Conservation (phyloP, 2,329 filamentous ascomycete species). For the Microcyclosporella mali region DNA sequence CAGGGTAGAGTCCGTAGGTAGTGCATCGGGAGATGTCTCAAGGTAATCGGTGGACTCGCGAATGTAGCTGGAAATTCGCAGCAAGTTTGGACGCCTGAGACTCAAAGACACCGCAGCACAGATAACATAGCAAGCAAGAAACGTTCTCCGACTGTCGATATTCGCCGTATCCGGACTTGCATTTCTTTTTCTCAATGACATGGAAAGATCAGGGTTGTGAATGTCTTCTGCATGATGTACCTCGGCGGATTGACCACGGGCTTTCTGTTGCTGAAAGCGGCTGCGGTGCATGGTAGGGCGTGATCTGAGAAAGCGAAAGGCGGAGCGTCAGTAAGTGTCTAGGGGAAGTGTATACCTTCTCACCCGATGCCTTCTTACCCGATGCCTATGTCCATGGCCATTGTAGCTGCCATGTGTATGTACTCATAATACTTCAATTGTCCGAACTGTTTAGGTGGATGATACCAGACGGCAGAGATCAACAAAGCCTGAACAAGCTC, state of each 20-base stretch:
- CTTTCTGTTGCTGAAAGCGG: background rate
- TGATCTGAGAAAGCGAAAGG: too few relatives aligned
- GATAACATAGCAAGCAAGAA: slow-evolving; percentile 56
- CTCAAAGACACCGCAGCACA: slow-evolving; percentile 56
- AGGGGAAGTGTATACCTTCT: too few relatives aligned
- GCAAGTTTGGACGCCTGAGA: slow-evolving; percentile 54
- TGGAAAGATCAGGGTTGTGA: slow-evolving; percentile 23
- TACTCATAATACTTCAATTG: slow-evolving; percentile 47
- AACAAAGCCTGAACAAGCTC: slow-evolving; percentile 48
- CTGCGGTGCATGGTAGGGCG: slow-evolving; percentile 3
- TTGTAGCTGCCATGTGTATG: slow-evolving; percentile 47
- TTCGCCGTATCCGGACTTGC: slow-evolving; percentile 45
- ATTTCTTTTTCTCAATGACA: slow-evolving; percentile 16
- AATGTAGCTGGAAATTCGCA: slow-evolving; percentile 57
- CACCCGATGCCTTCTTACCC: too few relatives aligned
- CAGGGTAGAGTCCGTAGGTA: slow-evolving; percentile 52
- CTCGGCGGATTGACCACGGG: background rate
- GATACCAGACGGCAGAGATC: slow-evolving; percentile 46
- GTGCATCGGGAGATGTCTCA: slow-evolving; percentile 49
- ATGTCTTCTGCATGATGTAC: slow-evolving; percentile 24
- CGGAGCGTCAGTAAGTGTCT: too few relatives aligned
- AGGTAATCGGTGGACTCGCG: slow-evolving; percentile 54
- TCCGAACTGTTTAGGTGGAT: slow-evolving; percentile 42
- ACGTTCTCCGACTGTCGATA: slow-evolving; percentile 52
- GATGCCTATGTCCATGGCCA: slow-evolving; percentile 43